Conservation (phyloP, 192 early-diverging fungal species). For the Coemansia sp. region DNA sequence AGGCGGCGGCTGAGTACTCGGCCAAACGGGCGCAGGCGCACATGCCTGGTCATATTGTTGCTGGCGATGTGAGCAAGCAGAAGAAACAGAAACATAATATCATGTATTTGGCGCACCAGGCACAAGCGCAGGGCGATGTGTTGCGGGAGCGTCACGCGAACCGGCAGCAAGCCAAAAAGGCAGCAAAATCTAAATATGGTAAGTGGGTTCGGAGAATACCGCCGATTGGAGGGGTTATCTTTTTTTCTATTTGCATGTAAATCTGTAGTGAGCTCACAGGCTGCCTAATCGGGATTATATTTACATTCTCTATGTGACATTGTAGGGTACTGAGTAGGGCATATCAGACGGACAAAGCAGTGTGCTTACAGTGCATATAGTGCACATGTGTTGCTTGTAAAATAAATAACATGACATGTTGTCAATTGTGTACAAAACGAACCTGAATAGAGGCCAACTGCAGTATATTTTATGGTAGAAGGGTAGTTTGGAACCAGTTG, state of each 20-base stretch:
- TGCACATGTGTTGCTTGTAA: slow-evolving; percentile 2
- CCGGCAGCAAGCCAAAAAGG: slow-evolving; percentile 62
- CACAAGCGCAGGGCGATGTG: slow-evolving; percentile 63
- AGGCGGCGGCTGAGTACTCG: slow-evolving; percentile 20
- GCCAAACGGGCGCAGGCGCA: slow-evolving; percentile 18
- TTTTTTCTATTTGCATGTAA: neutral
- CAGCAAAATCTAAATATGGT: slow-evolving; percentile 69
- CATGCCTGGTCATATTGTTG: slow-evolving; percentile 25
- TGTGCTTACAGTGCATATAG: neutral
- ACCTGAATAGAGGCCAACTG: neutral
- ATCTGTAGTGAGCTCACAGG: neutral
- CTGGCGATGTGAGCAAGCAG: slow-evolving; percentile 31
- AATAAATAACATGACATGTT: neutral
- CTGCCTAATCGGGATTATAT: slow-evolving; percentile 1
- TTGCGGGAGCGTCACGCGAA: slow-evolving; percentile 64
- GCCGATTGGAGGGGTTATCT: neutral
- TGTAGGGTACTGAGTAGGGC: slow-evolving; percentile 8
- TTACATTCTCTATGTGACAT: neutral
- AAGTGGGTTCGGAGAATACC: slow-evolving; percentile 9
- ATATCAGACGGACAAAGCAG: neutral
- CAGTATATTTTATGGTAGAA: neutral
- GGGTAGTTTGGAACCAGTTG: neutral
- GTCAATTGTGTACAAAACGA: neutral
- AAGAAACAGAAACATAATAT: slow-evolving; percentile 78
- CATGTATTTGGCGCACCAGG: slow-evolving; percentile 73